phyloP scores from a whole-genome alignment of 2,329 filamentous ascomycete species.

The Fusarium tjaetaba region DNA sequence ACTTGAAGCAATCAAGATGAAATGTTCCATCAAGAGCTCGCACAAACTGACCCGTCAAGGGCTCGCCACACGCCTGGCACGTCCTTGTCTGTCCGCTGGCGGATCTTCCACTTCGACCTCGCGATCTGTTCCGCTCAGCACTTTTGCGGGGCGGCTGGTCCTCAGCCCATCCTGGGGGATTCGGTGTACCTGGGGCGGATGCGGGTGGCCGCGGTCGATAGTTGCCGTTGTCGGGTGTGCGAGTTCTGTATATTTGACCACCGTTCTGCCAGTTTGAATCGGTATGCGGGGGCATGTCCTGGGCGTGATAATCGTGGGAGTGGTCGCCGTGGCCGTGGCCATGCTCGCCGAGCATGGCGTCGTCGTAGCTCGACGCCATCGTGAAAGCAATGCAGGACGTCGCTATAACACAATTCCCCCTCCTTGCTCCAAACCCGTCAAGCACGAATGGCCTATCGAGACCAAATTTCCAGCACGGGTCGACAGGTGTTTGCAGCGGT shows the following conservation, averaged over 20 bases:
- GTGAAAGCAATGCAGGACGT: constrained; percentile 42
- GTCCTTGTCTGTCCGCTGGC: constrained; percentile 70
- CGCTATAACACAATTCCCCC: constrained; percentile 36
- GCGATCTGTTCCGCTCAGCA: constrained; percentile 67
- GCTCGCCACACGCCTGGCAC: constrained; percentile 89
- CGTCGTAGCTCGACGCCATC: constrained; percentile 61
- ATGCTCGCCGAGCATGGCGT: constrained; percentile 53
- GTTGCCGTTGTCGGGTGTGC: constrained; percentile 50
- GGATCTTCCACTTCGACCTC: constrained; percentile 63
- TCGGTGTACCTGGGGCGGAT: constrained; percentile 49
- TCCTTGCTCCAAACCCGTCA: constrained; percentile 42
- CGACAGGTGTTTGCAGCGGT: constrained; percentile 48
- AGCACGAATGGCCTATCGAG: constrained; percentile 42
- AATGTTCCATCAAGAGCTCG: constrained; percentile 92
- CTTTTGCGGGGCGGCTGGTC: constrained; percentile 60
- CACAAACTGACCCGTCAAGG: constrained; percentile 94
- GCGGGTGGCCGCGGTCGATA: constrained; percentile 49
- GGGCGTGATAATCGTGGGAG: constrained; percentile 29
- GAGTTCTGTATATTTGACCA: constrained; percentile 43
- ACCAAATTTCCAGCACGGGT: constrained; percentile 47
- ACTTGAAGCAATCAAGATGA: constrained; percentile 98
- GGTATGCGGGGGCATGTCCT: constrained; percentile 46
- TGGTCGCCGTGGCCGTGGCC: constrained; percentile 48
- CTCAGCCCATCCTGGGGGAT: constrained; percentile 49
- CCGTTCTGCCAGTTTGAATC: constrained; percentile 53